Percentiles rank a stretch among this genome's conserved stretches.
phyloP scores from a whole-genome alignment of 202 grass and related monocot species.

The Zizania palustris region DNA sequence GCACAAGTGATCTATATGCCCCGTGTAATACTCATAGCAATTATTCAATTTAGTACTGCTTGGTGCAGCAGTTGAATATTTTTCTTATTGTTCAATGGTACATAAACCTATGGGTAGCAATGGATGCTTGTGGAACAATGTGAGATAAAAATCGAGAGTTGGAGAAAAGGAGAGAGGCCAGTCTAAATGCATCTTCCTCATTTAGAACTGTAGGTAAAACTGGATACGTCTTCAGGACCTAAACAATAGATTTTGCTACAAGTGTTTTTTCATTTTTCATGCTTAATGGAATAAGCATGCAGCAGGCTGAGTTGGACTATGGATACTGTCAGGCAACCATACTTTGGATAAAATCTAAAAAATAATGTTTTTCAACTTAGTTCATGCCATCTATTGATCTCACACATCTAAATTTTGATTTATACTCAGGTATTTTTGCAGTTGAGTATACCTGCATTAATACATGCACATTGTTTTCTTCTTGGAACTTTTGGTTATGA shows the following conservation, averaged over 20 bases:
- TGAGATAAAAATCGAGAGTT: not conserved
- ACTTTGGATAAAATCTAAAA: not conserved
- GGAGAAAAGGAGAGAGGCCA: conserved; percentile 9
- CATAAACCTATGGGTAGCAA: conserved; percentile 5
- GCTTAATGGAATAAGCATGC: not conserved
- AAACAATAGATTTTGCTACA: not conserved
- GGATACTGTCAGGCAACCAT: not conserved
- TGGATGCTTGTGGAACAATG: conserved; percentile 25
- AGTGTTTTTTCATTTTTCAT: not conserved
- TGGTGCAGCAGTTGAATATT: conserved; percentile 5
- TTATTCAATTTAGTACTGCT: conserved; percentile 2
- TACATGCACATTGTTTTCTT: too few species aligned
- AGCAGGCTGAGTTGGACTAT: not conserved
- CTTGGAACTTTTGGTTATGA: too few species aligned
- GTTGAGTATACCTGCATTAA: not conserved
- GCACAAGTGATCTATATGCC: conserved; percentile 14
- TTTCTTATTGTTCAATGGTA: conserved; percentile 25
- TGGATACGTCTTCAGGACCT: not conserved
- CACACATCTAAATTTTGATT: too few species aligned
- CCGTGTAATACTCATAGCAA: conserved; percentile 27
- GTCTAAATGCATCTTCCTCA: conserved; percentile 9
- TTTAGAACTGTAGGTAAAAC: not conserved
- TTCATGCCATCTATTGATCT: not conserved
- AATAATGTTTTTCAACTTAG: not conserved
- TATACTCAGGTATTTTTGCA: too few species aligned